A percentile compares a stretch with the other conserved stretches of the same genome.
These are phyloP conservation scores for Hypoxylon fuscum DNA, from an alignment of 495 filamentous ascomycete species.

Conservation along the genomic window DNA sequence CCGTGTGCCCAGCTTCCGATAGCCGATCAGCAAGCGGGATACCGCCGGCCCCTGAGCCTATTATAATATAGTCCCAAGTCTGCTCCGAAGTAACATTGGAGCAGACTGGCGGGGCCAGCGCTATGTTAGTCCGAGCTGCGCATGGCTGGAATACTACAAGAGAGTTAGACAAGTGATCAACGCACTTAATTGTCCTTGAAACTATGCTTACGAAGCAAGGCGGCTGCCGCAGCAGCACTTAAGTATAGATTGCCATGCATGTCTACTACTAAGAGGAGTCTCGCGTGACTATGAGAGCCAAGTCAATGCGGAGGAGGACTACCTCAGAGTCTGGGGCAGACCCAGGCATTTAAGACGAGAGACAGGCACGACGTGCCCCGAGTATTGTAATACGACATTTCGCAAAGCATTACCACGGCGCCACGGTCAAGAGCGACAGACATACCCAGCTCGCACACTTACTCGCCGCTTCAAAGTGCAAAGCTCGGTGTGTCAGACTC, in stretches of 20 bases:
- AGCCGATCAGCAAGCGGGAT: conserved; percentile 66
- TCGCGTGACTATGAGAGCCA: conserved; percentile 16
- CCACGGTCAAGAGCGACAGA: conserved; percentile 7
- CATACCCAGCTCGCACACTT: conserved; percentile 19
- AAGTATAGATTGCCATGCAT: conserved; percentile 31
- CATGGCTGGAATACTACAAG: conserved; percentile 29
- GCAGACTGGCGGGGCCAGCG: conserved; percentile 38
- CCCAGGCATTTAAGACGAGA: conserved; percentile 15
- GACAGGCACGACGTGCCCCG: neutral
- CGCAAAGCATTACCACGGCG: neutral
- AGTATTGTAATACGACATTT: neutral
- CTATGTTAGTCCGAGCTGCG: conserved; percentile 31
- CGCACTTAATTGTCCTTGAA: neutral
- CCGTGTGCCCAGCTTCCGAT: conserved; percentile 61
- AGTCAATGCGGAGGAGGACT: neutral
- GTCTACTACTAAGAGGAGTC: conserved; percentile 10
- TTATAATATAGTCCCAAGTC: conserved; percentile 67
- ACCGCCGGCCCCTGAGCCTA: conserved; percentile 66
- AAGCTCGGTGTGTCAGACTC: conserved; percentile 7
- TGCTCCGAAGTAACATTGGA: conserved; percentile 45
- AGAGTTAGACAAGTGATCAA: conserved; percentile 17
- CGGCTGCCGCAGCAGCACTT: conserved; percentile 27
- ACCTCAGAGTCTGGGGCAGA: conserved; percentile 2
- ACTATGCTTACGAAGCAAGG: conserved; percentile 34
- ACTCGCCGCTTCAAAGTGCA: conserved; percentile 33